phyloP scores from a whole-genome alignment of 179 eudicot genomes.

The Beta lomatogona region DNA sequence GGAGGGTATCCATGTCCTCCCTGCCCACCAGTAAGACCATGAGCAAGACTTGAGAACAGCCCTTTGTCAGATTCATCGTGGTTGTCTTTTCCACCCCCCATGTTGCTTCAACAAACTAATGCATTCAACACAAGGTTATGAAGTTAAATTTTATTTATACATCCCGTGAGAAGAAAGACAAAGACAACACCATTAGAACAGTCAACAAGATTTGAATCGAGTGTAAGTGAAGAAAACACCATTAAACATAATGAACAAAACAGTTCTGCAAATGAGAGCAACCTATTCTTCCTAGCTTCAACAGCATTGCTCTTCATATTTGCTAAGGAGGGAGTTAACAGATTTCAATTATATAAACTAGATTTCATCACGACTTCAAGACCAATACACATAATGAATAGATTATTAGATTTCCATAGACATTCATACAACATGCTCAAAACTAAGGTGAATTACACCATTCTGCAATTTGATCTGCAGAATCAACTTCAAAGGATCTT shows the following conservation, averaged over 20 bases:
- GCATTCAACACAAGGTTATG: not conserved
- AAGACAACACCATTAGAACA: not conserved
- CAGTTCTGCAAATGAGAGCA: not conserved
- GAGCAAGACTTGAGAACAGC: constrained; percentile 41
- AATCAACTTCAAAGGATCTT: not conserved
- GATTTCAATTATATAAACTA: not conserved
- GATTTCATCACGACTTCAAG: not conserved
- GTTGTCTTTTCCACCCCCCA: constrained; percentile 70
- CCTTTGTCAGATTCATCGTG: constrained; percentile 50
- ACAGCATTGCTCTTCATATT: no score
- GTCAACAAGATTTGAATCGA: no score
- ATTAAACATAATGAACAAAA: not conserved
- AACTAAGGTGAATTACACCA: not conserved
- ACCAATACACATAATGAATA: not conserved
- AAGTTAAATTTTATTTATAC: not conserved
- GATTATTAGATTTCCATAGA: not conserved
- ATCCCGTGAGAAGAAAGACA: not conserved
- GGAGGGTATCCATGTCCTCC: constrained; percentile 42
- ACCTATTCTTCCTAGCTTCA: not conserved
- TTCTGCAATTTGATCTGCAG: not conserved
- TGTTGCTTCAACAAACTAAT: constrained; percentile 35
- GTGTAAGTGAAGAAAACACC: not conserved
- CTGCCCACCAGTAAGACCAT: constrained; percentile 41
- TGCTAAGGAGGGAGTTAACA: no score
- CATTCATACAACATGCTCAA: not conserved